These are phyloP conservation scores for Mariannaea sp. DNA, from an alignment of 2,329 filamentous ascomycete genomes.

Conservation along the genomic window DNA sequence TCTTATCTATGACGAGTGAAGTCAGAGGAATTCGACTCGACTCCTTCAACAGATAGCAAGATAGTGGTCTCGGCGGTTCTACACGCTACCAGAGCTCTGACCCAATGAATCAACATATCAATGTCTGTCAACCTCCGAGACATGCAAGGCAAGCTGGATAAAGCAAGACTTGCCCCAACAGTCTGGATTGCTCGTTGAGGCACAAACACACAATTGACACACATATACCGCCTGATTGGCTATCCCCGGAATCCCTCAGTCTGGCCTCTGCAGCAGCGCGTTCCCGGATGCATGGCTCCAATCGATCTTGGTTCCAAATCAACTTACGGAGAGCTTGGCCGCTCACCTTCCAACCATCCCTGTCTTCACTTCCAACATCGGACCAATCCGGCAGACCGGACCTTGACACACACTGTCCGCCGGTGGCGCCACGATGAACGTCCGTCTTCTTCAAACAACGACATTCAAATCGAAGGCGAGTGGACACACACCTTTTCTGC, in stretches of 20 bases:
- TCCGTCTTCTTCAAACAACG: neutral
- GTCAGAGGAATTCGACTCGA: neutral
- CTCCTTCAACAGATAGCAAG: neutral
- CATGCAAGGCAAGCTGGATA: constrained; percentile 9
- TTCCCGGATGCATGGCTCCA: neutral
- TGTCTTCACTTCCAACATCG: neutral
- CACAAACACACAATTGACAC: constrained; percentile 22
- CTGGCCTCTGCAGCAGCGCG: neutral
- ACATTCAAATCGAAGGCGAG: constrained; percentile 8
- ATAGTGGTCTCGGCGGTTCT: no score
- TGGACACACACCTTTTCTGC: neutral
- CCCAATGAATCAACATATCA: constrained; percentile 1
- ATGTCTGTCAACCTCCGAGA: neutral
- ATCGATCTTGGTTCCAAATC: neutral
- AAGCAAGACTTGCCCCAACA: constrained; percentile 31
- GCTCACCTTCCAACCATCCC: neutral
- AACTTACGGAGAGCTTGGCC: neutral
- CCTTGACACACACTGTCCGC: neutral
- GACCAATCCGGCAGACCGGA: neutral
- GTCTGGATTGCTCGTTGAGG: constrained; percentile 31
- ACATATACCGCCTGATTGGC: constrained; percentile 35
- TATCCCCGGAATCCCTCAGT: constrained; percentile 37
- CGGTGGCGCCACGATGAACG: constrained; percentile 11
- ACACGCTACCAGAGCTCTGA: neutral
- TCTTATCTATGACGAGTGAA: neutral